Evolutionary conservation across 164 flowering plant species (phyloP).

Genomic region (Stephania yunnanensis): DNA sequence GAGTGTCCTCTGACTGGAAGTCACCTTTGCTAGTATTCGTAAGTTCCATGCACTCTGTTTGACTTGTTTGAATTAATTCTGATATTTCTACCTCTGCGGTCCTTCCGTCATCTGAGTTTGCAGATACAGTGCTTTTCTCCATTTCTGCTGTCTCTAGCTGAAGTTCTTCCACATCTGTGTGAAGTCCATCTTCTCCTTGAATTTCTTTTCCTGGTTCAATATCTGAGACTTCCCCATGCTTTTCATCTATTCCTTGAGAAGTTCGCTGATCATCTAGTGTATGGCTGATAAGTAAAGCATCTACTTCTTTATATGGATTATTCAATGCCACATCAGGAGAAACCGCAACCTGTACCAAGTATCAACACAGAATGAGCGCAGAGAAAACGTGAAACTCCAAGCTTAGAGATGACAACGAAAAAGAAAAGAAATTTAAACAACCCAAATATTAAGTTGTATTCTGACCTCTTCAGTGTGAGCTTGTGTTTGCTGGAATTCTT

Average conservation of each 20-base stretch:
- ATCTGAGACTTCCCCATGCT: slow-evolving; percentile 2
- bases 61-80: slow-evolving; percentile 10
- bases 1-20: slow-evolving; percentile 5
- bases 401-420: neutral
- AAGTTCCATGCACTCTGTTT: slow-evolving; percentile 6
- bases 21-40: neutral
- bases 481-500: neutral
- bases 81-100: slow-evolving; percentile 5
- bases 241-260: neutral
- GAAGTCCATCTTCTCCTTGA: slow-evolving; percentile 10
- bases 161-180: slow-evolving; percentile 11
- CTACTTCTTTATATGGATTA: slow-evolving; percentile 5
- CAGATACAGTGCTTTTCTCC: slow-evolving; percentile 1
- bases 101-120: slow-evolving; percentile 10
- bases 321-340: slow-evolving; percentile 7
- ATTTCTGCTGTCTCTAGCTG: slow-evolving; percentile 6
- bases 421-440: neutral
- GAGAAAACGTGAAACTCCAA: neutral
- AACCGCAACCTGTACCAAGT: slow-evolving; percentile 1
- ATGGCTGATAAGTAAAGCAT: slow-evolving; percentile 1
- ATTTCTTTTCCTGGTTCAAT: slow-evolving; percentile 13
- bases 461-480: slow-evolving; percentile 12
- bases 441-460: neutral
- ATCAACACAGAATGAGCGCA: neutral
- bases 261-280: slow-evolving; percentile 13